These are phyloP conservation scores for Pseudonectria foliicola DNA, from an alignment of 2,329 filamentous ascomycete species.

Conservation along the genomic window DNA sequence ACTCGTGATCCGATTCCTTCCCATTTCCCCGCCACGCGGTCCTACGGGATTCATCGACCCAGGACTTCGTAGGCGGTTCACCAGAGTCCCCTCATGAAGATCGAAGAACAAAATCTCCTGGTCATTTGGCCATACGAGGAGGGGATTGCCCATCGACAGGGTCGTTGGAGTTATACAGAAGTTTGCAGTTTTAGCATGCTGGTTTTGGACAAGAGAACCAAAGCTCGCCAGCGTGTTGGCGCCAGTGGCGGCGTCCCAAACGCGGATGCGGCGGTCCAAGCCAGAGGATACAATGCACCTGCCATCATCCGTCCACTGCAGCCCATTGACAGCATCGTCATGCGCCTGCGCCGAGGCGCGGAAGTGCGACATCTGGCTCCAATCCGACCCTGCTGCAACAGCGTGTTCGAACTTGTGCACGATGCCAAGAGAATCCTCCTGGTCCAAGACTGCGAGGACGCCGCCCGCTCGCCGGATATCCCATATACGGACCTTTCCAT, in stretches of 20 bases:
- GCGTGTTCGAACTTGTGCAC: conserved; percentile 33
- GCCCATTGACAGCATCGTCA: conserved; percentile 72
- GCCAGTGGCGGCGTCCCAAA: conserved; percentile 77
- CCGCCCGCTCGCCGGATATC: conserved; percentile 76
- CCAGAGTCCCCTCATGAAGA: conserved; percentile 65
- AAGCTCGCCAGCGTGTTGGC: conserved; percentile 87
- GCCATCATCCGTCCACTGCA: conserved; percentile 79
- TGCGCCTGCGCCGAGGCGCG: conserved; percentile 60
- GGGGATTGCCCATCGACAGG: conserved; percentile 50
- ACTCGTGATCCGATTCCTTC: conserved; percentile 62
- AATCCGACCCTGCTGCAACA: conserved; percentile 23
- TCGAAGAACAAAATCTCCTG: conserved; percentile 74
- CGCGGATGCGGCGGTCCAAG: conserved; percentile 75
- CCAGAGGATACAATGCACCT: conserved; percentile 70
- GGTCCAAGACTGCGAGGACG: conserved; percentile 69
- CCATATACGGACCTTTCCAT: conserved; percentile 80
- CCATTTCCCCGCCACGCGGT: conserved; percentile 41
- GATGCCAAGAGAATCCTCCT: conserved; percentile 73
- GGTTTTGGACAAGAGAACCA: conserved; percentile 73
- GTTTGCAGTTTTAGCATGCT: conserved; percentile 51
- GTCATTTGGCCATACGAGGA: conserved; percentile 76
- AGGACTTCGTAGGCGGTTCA: conserved; percentile 64
- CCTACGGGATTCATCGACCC: conserved; percentile 42
- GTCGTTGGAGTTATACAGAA: conserved; percentile 58
- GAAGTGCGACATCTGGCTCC: conserved; percentile 28